These are phyloP conservation scores for Carex myosuroides DNA, from an alignment of 176 grass and related monocot genomes.

Conservation along the genomic window DNA sequence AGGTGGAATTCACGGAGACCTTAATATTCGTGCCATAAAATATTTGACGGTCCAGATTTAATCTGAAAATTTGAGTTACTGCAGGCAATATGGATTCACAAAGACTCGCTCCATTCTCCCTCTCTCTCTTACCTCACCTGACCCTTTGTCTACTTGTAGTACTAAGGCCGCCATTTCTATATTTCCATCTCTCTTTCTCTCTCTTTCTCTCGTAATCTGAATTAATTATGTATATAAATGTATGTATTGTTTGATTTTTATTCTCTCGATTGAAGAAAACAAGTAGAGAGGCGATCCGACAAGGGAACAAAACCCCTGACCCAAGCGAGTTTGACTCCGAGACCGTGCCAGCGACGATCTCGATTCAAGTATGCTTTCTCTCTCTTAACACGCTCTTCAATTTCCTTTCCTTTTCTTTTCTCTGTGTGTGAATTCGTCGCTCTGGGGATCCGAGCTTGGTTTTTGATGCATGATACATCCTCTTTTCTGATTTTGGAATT, in stretches of 20 bases:
- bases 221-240: not conserved
- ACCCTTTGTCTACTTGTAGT: not conserved
- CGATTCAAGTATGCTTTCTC: conserved; percentile 4
- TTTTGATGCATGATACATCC: not conserved
- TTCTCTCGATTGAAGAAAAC: conserved; percentile 12
- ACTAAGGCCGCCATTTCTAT: not conserved
- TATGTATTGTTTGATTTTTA: not conserved
- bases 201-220: not conserved
- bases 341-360: conserved; percentile 12
- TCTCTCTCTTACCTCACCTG: not conserved
- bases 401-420: not conserved
- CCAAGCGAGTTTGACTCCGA: not conserved
- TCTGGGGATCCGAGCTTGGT: not conserved
- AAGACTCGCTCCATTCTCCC: not conserved
- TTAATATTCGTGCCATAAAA: too few relatives aligned
- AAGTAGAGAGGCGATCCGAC: not conserved
- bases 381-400: not conserved
- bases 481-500: not conserved
- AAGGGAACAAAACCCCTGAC: not conserved
- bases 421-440: not conserved
- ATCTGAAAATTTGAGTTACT: too few relatives aligned
- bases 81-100: not conserved
- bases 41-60: too few relatives aligned
- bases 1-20: too few relatives aligned
- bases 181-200: not conserved